Evolutionary conservation across 345 rosid species (phyloP), one percentile per base, ranked within the genome.

Genomic region (Abelmoschus esculentus): DNA sequence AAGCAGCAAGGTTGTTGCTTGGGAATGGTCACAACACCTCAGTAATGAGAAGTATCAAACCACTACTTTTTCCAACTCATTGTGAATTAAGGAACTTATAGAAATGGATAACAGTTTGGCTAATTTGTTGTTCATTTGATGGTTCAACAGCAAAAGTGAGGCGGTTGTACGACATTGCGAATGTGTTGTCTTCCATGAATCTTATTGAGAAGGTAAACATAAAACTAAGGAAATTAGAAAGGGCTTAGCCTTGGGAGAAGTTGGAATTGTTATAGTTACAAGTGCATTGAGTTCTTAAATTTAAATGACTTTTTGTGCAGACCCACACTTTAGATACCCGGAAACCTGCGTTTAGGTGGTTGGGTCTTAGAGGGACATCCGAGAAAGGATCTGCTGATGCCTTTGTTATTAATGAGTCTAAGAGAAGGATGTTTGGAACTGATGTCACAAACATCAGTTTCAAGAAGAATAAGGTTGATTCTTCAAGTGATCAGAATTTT

Each of bases 281-380:
- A 8, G 64, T 76, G 32, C 32, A 3, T 44, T 2, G 19, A 67
- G 63, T 56, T 58, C 60, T 19, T 50, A 64, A 31, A 28, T 67
- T 50, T 42, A 59, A 22, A 50, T 31, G n/a, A 57, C 19, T 64
- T 32, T n/a, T 18, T 50, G 38, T 79, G 75, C 85, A 92, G 98
- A 90, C 96, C 59, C 98, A 92, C 79, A 83, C 85, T 38, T 32
- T 84, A 58, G 93, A 90, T 69, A 82, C 83, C 61, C 77, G 97
- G 76, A 90, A 85, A 70, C 96, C 93, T 63, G 97, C 97, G 34
- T 93, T 86, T 79, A 93, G 89, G 77, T 93, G 98, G 98, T 61
- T 93, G 74, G 97, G 96, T 61, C 78, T 79, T 68, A 77, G 68
- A 59, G 86, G 83, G 58, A 86, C 80, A 62, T 72, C 77, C 50